A percentile compares a stretch with the other conserved stretches of the same genome.
These are phyloP conservation scores for Candida albicans DNA, from an alignment of 1,139 yeast genomes.

Conservation along the genomic window DNA sequence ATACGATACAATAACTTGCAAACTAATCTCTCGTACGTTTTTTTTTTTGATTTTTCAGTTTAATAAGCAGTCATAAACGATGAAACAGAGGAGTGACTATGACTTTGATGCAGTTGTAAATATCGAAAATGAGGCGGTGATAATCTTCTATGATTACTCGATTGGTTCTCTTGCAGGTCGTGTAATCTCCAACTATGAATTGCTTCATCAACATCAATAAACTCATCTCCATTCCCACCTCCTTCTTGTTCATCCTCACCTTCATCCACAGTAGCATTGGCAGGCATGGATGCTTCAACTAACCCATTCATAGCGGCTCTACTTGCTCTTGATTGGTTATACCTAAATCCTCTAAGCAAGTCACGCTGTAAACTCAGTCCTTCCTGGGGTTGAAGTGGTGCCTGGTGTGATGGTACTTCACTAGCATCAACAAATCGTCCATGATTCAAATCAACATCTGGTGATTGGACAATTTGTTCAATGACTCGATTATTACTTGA, in stretches of 20 bases:
- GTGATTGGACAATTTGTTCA: constrained; percentile 5
- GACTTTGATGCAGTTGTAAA: constrained; percentile 3
- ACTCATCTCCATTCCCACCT: constrained; percentile 8
- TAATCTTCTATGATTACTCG: neutral
- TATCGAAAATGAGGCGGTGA: constrained; percentile 7
- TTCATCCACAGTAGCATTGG: neutral
- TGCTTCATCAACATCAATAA: constrained; percentile 15
- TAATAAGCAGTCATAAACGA: constrained; percentile 13
- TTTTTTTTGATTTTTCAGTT: neutral
- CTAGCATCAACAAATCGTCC: constrained; percentile 5
- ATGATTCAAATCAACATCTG: constrained; percentile 5
- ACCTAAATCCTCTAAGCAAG: constrained; percentile 13
- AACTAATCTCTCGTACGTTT: neutral
- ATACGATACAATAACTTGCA: no score
- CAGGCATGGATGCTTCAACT: constrained; percentile 1
- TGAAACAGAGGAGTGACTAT: constrained; percentile 9
- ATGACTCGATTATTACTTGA: constrained; percentile 2
- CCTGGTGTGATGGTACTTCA: neutral
- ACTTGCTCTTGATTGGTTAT: constrained; percentile 9
- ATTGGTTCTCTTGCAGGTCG: constrained; percentile 2
- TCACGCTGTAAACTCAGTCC: constrained; percentile 9
- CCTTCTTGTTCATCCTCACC: neutral
- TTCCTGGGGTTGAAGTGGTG: constrained; percentile 1
- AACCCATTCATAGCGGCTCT: neutral
- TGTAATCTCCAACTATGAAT: constrained; percentile 3